Base-by-base conservation (phyloP, 192 early-diverging fungal genomes). In the Backusella morwellensis region DNA sequence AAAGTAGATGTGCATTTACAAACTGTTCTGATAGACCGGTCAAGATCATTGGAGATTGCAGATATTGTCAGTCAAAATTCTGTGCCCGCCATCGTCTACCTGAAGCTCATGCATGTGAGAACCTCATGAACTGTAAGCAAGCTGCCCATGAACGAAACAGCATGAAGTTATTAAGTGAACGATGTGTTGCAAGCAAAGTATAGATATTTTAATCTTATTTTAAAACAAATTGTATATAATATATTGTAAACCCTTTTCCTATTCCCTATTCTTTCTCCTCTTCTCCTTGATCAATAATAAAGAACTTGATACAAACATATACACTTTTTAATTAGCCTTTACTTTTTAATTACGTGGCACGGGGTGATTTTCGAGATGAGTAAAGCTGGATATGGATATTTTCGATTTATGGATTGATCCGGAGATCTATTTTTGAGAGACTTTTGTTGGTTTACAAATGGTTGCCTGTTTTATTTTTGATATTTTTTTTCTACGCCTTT, bases 41-140 rank as follows among this genome's bases (percentile, higher is more conserved):
- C 44, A 93, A 92, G 63, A 94, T 93, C 71, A 82, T 92, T 56
- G 93, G 93, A 23, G 82, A 87, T 75, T 94, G 93, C 81, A 83
- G 92, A 29, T 91, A 90, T 78, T 90, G 88, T 42, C 47, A 87
- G 36, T 68, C 67, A 6, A 86, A 88, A 36, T 94, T 86, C 78
- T 95, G 93, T 75, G 80, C 85, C 9, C 84, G 88, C 36, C 93
- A 95, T 83, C 85, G 93, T 15, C 74, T 95, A 32, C 91, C 92
- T 40, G 93, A 95, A 77, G 83, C 89, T 38, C 93, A 95, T 82
- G 81, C 82, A 59, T 95, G 93, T 79, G 79, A 84, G 7, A 91
- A 93, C 63, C 79, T 94, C 44, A 84, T 85, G 40, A 85, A 72
- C 21, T 93, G 91, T 72, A 85, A 86, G 29, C 82, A 90, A 73